Evolutionary conservation across 805 yeast genomes (phyloP).

Genomic region (Saturnispora serradocipensis): DNA sequence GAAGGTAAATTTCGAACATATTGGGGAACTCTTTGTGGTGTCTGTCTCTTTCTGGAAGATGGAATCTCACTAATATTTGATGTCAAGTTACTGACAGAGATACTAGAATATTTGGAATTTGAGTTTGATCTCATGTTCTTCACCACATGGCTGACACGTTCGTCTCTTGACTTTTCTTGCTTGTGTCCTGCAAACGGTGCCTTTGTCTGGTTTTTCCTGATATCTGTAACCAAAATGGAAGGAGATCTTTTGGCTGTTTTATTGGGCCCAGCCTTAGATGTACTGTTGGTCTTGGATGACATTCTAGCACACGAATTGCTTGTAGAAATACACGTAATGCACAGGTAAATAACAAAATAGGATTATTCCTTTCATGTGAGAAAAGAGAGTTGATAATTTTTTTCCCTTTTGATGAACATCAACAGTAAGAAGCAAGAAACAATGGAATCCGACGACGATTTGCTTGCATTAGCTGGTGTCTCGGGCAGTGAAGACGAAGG

Average conservation of each 20-base stretch:
- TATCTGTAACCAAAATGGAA: conserved; percentile 86
- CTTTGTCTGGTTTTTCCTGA: conserved; percentile 45
- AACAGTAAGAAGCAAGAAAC: background rate
- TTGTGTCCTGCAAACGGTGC: conserved; percentile 77
- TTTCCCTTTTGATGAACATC: background rate
- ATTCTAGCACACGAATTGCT: background rate
- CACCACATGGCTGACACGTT: conserved; percentile 6
- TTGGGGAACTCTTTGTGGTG: conserved; percentile 33
- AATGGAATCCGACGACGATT: conserved; percentile 81
- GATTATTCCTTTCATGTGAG: background rate
- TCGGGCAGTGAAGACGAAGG: conserved; percentile 41
- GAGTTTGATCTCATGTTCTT: conserved; percentile 18
- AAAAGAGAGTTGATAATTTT: background rate
- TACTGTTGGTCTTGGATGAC: background rate
- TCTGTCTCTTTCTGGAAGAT: conserved; percentile 43
- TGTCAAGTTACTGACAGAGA: conserved; percentile 71
- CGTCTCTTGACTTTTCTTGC: conserved; percentile 17
- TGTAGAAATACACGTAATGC: background rate
- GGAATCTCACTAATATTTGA: conserved; percentile 83
- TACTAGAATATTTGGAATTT: conserved; percentile 51
- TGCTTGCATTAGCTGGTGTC: conserved; percentile 88
- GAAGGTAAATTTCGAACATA: conserved; percentile 50
- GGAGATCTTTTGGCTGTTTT: conserved; percentile 72
- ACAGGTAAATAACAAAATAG: background rate
- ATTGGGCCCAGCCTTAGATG: background rate